phyloP scores from a whole-genome alignment of 495 filamentous ascomycete species.

The Amphirosellinia nigrospora region DNA sequence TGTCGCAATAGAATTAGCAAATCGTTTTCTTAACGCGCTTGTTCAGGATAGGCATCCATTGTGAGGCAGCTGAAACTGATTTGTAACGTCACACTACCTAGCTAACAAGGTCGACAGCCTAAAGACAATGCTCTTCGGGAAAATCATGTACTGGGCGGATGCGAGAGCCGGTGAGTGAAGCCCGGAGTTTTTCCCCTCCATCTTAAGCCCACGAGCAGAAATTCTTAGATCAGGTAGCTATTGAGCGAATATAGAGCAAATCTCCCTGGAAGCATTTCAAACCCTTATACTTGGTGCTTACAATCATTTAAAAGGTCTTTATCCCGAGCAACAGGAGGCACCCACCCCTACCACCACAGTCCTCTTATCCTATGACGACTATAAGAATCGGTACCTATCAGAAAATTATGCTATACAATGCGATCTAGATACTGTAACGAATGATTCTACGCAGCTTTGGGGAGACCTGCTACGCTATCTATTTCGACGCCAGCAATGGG shows the following conservation, averaged over 20 bases:
- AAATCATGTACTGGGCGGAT: neutral
- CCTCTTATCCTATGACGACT: conserved; percentile 3
- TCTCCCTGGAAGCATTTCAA: neutral
- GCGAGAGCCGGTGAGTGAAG: neutral
- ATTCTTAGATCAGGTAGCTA: no score
- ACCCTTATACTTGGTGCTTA: neutral
- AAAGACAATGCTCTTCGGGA: conserved; percentile 14
- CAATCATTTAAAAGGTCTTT: neutral
- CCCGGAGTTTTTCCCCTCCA: neutral
- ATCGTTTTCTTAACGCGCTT: conserved; percentile 9
- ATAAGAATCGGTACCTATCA: neutral
- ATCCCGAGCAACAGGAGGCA: neutral
- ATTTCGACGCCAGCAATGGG: neutral
- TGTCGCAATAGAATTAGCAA: conserved; percentile 15
- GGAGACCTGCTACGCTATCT: neutral
- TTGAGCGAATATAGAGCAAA: neutral
- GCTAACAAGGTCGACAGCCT: conserved; percentile 3
- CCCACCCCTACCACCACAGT: neutral
- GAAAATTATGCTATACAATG: neutral
- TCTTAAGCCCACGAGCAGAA: no score
- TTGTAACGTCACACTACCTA: neutral
- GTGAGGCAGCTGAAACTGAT: neutral
- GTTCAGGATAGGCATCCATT: conserved; percentile 13
- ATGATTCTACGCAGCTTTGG: neutral
- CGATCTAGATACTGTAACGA: neutral